These are phyloP conservation scores for Fagopyrum esculentum DNA, from an alignment of 148 eudicot species.

Conservation along the genomic window DNA sequence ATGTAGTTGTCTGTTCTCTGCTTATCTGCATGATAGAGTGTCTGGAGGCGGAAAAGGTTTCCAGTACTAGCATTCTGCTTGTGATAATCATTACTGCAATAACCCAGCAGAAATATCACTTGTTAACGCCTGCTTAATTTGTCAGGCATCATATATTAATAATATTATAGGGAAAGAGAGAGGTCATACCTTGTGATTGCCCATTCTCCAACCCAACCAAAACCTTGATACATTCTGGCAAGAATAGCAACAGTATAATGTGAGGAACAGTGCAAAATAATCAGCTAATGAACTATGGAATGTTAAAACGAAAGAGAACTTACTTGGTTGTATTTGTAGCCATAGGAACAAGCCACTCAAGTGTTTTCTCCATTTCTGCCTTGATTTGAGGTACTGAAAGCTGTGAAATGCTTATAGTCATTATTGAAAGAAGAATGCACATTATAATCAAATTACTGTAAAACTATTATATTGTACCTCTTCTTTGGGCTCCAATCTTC, in stretches of 20 bases:
- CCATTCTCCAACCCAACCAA: constrained; percentile 99
- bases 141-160: background rate
- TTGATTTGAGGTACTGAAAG: constrained; percentile 68
- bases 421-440: background rate
- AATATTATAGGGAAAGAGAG: background rate
- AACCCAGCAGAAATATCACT: background rate
- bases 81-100: constrained; percentile 51
- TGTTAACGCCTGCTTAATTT: background rate
- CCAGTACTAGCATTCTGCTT: constrained; percentile 38
- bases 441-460: background rate
- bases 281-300: background rate
- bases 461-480: constrained; percentile 34
- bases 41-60: constrained; percentile 59
- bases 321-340: constrained; percentile 88
- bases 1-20: constrained; percentile 53
- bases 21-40: constrained; percentile 81
- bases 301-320: constrained; percentile 14
- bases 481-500: constrained; percentile 34
- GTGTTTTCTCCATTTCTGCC: constrained; percentile 85
- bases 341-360: constrained; percentile 96
- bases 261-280: background rate
- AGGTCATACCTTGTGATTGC: constrained; percentile 67
- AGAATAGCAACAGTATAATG: background rate
- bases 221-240: constrained; percentile 83
- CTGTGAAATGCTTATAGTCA: constrained; percentile 27